Evolutionary conservation across 2,329 filamentous ascomycete species (phyloP), one percentile per base, ranked within the genome.

Genomic region (Arthroderma sp.): DNA sequence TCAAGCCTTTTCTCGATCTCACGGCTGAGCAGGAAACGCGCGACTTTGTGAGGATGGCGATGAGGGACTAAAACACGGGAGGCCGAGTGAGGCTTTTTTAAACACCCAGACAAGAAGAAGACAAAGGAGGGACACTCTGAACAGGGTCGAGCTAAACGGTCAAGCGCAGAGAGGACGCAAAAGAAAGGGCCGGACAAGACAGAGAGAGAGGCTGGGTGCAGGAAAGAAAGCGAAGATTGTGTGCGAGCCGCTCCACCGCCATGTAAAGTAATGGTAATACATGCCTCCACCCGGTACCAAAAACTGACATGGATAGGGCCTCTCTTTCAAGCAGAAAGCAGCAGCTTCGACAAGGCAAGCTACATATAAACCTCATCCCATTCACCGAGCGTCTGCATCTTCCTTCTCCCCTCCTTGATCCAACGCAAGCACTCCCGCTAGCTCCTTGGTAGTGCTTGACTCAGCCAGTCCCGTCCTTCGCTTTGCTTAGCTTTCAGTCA

Each of bases 251-350:
- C 44, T 33, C 28, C 44, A 31, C 44, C 44, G 28, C 15, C 28
- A n/a, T 51, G 28, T 51, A 51, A n/a, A 51, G 44, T 33, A 51
- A 51, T 7, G 6, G 41, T 44, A 44, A 44, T 44, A 44, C 41
- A 44, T 44, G 41, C 41, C 41, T 44, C 41, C 41, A 44, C 41
- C 41, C 9, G 41, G 41, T 44, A 44, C 9, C 17, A 43, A 11
- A 19, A 44, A 25, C 21, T 15, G 41, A 15, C 41, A 44, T 44
- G 41, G 41, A 44, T 44, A 28, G 19, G 41, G 13, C 5, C 8
- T 44, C 21, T 44, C 13, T 21, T 4, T 25, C 23, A 13, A 9
- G 28, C 28, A 4, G 28, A 3, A 31, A 31, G 7, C 28, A 31
- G 28, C 28, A 31, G 28, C 28, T 31, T 44, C 21, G 41, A 23